phyloP scores from a whole-genome alignment of 768 basidiomycete species.

The Lactifluus piperatus region DNA sequence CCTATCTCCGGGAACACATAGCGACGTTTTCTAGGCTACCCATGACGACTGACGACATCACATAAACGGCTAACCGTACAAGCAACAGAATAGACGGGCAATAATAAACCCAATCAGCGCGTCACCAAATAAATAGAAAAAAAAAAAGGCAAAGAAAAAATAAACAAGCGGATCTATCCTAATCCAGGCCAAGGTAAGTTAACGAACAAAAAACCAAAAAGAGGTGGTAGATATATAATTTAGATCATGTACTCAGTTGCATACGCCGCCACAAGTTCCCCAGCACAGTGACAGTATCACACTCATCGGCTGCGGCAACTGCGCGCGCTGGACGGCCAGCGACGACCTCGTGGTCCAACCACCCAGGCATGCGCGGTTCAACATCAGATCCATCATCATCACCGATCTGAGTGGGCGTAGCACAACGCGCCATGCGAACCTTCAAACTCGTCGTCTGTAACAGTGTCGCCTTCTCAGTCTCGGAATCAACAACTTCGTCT shows the following conservation, averaged over 20 bases:
- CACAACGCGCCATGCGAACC: neutral
- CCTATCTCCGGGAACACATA: too few relatives aligned
- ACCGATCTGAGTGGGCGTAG: neutral
- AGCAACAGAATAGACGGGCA: too few relatives aligned
- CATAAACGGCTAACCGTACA: too few relatives aligned
- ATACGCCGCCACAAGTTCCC: slow-evolving; percentile 14
- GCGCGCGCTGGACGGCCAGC: neutral
- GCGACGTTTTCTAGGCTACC: too few relatives aligned
- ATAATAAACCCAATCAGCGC: too few relatives aligned
- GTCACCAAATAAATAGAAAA: too few relatives aligned
- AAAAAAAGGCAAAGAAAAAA: too few relatives aligned
- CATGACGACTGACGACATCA: too few relatives aligned
- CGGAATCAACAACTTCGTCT: neutral
- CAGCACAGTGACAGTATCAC: neutral
- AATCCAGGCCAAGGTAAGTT: too few relatives aligned
- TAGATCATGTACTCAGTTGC: neutral
- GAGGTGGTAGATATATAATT: too few relatives aligned
- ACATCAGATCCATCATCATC: neutral
- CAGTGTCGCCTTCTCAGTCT: neutral
- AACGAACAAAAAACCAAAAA: too few relatives aligned
- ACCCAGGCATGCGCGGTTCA: slow-evolving; percentile 11
- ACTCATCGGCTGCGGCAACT: neutral
- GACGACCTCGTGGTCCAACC: neutral
- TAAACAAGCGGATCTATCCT: too few relatives aligned
- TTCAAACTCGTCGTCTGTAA: neutral